phyloP scores from a whole-genome alignment of 2,329 filamentous ascomycete genomes.

The Microdochium paspali region DNA sequence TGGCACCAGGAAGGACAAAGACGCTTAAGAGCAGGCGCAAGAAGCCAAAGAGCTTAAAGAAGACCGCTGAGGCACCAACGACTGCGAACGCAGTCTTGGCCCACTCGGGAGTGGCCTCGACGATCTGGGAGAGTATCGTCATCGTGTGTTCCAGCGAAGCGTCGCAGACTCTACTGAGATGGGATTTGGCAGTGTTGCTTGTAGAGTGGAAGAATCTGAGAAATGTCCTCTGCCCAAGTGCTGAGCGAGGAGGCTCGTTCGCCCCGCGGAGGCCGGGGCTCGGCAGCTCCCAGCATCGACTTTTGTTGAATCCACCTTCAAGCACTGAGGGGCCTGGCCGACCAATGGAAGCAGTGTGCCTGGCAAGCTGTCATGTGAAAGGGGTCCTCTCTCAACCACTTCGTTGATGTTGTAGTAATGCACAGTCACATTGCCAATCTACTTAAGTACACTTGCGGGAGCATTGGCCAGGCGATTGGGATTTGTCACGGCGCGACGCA shows the following conservation, averaged over 20 bases:
- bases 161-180: neutral
- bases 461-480: no score
- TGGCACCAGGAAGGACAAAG: conserved; percentile 57
- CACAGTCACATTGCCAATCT: no score
- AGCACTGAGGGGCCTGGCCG: neutral
- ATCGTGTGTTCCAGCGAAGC: neutral
- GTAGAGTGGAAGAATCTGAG: no score
- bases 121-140: conserved; percentile 10
- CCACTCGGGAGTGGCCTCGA: conserved; percentile 31
- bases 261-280: neutral
- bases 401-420: neutral
- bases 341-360: neutral
- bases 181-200: no score
- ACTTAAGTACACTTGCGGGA: no score
- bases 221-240: no score
- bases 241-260: neutral
- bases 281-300: neutral
- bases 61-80: conserved; percentile 50
- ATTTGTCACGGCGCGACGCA: no score
- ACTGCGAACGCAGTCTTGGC: conserved; percentile 37
- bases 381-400: neutral
- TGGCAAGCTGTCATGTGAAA: neutral
- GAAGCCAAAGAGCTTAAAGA: conserved; percentile 47
- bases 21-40: conserved; percentile 54
- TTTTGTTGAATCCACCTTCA: neutral